Conservation (phyloP, 2,329 filamentous ascomycete genomes). For the Scedosporium apiospermum region DNA sequence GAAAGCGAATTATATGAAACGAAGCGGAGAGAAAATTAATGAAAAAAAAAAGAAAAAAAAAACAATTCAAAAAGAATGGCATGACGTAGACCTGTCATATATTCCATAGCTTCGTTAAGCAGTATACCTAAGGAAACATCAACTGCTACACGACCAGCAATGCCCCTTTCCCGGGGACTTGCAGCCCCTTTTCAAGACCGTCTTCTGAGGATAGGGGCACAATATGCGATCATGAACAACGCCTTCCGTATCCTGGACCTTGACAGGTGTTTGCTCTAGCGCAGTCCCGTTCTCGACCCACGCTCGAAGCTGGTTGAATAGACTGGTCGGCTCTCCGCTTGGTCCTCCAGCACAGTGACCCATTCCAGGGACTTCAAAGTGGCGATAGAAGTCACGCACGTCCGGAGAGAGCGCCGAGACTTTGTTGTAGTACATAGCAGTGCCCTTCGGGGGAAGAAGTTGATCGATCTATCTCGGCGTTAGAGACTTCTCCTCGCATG, state of each 20-base stretch:
- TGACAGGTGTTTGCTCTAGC: not conserved
- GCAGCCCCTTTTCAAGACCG: not conserved
- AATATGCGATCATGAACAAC: not conserved
- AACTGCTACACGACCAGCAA: too few relatives aligned
- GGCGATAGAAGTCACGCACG: constrained; percentile 37
- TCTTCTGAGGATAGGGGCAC: constrained; percentile 2
- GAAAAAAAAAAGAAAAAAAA: too few relatives aligned
- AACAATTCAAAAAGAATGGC: too few relatives aligned
- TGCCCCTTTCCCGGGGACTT: too few relatives aligned
- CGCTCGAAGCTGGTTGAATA: constrained; percentile 22
- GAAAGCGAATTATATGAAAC: too few relatives aligned
- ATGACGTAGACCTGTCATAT: too few relatives aligned
- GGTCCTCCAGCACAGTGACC: constrained; percentile 31
- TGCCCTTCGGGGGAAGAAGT: constrained; percentile 21
- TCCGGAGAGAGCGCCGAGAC: constrained; percentile 13
- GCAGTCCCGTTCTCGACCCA: constrained; percentile 25
- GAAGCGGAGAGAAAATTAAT: too few relatives aligned
- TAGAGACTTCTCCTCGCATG: not conserved
- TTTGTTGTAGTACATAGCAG: constrained; percentile 21
- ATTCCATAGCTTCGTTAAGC: too few relatives aligned
- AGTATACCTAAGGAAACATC: too few relatives aligned
- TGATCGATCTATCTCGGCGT: constrained; percentile 20
- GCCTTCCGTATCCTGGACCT: not conserved
- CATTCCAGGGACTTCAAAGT: constrained; percentile 42
- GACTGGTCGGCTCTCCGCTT: constrained; percentile 23